Evolutionary conservation across 176 grass and related monocot genomes (phyloP), one percentile per base, ranked within the genome.

Genomic region (Dactylis glomerata): DNA sequence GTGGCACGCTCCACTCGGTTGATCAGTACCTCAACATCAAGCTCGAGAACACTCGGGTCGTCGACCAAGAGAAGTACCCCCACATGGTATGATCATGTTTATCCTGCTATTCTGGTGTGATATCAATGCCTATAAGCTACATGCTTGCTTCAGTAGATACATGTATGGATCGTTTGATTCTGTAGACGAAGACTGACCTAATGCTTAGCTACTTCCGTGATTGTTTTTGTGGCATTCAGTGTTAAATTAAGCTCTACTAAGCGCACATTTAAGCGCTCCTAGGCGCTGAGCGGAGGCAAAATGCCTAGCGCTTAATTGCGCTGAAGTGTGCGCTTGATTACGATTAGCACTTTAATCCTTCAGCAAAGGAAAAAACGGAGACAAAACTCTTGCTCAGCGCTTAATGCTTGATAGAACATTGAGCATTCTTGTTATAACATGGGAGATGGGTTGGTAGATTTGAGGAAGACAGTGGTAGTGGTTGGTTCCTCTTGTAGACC

Each of bases 21-120:
- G 95, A 97, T 61, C 95, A 94, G 75, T 97, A 97, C 83, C 92
- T 97, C 78, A 97, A 97, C 82, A 97, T 97, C 89, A 97, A 97
- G 90, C 92, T 97, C 26, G 95, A 97, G 84, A 97, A 94, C 86
- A 97, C 92, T 8, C 92, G 90, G 1, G 90, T 97, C 33, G 95
- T 97, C 15, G 92, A 92, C 87, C 84, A 92, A 81, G 92, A 97
- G 62, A 97, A 97, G 81, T 97, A 92, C 26, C 95, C 95, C 46
- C 95, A 97, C 79, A 97, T 97, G 95, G 95, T 97, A 94, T 51
- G 73, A 15, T 50, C 9, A 3, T 38, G 26, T 13, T 76, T 13
- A 38, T 84, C 55, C 45, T 26, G 36, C 16, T 70, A 19, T 63
- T 13, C 23, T 11, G 8, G 37, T 58, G 28, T 5, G 10, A 10